A percentile compares a stretch with the other conserved stretches of the same genome.
phyloP scores from a whole-genome alignment of 1,139 yeast genomes.

The Taphrina pruni region DNA sequence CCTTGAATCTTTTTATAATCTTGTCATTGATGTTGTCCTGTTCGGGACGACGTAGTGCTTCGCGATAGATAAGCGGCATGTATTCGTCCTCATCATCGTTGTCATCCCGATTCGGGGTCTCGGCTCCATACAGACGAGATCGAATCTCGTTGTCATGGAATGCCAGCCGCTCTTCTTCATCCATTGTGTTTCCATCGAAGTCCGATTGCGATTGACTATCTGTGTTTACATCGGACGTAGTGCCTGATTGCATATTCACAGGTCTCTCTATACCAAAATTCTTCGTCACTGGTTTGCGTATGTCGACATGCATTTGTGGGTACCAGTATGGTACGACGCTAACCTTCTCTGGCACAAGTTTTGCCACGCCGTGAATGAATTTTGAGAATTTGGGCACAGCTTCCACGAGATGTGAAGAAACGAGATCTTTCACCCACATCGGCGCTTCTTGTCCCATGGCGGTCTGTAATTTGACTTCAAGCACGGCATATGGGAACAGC shows the following conservation, averaged over 20 bases:
- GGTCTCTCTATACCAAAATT: conserved; percentile 70
- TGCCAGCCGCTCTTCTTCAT: conserved; percentile 50
- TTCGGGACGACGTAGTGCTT: conserved; percentile 23
- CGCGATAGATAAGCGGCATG: conserved; percentile 33
- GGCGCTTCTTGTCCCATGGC: conserved; percentile 99
- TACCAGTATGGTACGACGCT: conserved; percentile 92
- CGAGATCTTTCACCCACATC: conserved; percentile 91
- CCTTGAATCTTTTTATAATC: conserved; percentile 11
- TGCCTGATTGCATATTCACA: conserved; percentile 54
- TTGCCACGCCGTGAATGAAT: conserved; percentile 93
- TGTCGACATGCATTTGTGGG: conserved; percentile 97
- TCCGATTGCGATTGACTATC: conserved; percentile 53
- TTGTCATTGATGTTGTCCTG: conserved; percentile 35
- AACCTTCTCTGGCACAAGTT: conserved; percentile 80
- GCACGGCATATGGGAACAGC: conserved; percentile 94
- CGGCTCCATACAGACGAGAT: conserved; percentile 27
- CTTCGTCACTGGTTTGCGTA: conserved; percentile 80
- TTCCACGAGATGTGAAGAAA: conserved; percentile 89
- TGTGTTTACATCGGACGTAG: conserved; percentile 50
- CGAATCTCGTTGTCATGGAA: conserved; percentile 33
- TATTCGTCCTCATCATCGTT: conserved; percentile 41
- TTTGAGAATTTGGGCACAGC: conserved; percentile 98
- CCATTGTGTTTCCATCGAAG: conserved; percentile 54
- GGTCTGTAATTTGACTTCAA: conserved; percentile 95
- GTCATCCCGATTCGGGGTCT: conserved; percentile 20